phyloP scores from a whole-genome alignment of 768 basidiomycete species.

The Cystofilobasidium macerans region DNA sequence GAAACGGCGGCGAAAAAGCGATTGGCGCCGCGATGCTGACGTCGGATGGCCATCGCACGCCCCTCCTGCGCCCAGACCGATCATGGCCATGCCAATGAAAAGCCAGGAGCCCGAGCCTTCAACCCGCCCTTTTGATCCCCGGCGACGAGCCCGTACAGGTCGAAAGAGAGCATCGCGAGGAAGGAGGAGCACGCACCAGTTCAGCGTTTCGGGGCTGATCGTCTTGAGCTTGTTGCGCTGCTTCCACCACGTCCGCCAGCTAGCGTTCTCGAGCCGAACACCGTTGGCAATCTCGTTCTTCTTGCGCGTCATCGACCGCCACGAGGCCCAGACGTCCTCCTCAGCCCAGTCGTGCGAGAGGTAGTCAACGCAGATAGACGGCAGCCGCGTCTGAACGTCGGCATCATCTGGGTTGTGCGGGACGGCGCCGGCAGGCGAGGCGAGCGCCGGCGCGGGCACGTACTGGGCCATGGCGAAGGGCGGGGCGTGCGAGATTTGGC shows the following conservation, averaged over 20 bases:
- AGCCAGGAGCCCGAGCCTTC: too few species aligned
- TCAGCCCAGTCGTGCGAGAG: conserved; percentile 95
- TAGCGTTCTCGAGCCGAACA: conserved; percentile 87
- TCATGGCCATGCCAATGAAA: too few species aligned
- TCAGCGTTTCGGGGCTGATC: conserved; percentile 89
- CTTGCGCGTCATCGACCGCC: conserved; percentile 95
- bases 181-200: conserved; percentile 60
- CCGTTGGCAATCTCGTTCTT: conserved; percentile 98
- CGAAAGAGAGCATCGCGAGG: not conserved
- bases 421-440: conserved; percentile 8
- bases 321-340: conserved; percentile 96
- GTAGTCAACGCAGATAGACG: conserved; percentile 93
- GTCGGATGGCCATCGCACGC: too few species aligned
- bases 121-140: too few species aligned
- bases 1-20: not conserved
- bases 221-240: conserved; percentile 93
- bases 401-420: conserved; percentile 41
- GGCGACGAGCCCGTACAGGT: not conserved
- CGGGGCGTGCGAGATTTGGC: too few species aligned
- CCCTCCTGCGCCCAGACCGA: too few species aligned
- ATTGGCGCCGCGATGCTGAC: not conserved
- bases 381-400: conserved; percentile 59
- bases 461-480: conserved; percentile 15
- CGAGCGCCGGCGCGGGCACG: conserved; percentile 17
- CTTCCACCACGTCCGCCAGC: conserved; percentile 99